Base-by-base conservation (phyloP, 768 basidiomycete species). In the Russula ochroleuca region DNA sequence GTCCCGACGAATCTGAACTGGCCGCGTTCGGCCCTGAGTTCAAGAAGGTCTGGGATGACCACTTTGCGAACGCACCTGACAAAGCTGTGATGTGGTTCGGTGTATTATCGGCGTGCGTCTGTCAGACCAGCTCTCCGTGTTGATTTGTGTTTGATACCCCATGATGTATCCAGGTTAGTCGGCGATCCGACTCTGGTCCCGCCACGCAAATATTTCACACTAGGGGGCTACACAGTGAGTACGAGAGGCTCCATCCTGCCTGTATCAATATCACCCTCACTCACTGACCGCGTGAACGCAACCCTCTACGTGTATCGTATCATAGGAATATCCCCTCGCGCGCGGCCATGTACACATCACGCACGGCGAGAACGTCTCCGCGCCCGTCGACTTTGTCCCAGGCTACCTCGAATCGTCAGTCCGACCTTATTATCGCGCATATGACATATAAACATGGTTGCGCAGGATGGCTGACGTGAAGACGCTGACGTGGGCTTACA, bases 401-500 rank as follows among this genome's bases (percentile, higher is more conserved):
- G 70, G 68, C 40, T 71, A 47, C 63, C 67, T 72, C 40, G 67
- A 69, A 37, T 40, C 55, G 69, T 71, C 28, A 19, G 70, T 48
- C 13, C 14, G 14, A 15, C 1, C 38, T 5, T 23, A 4, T 9
- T 41, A n/a, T 23, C 21, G 6, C 51, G 11, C 11, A 37, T 37
- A 37, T n/a, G n/a, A n/a, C n/a, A n/a, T 5, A 28, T 28, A 5
- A 21, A 21, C 19, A n/a, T 19, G n/a, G 5, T 11, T 3, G 1
- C 19, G 23, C 50, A 75, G 74, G 23, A 64, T 67, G 49, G 72
- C 67, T 19, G 74, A 75, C 43, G 57, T 87, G 7, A 77, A 70
- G 0, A 72, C 78, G 21, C 66, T 85, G 51, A 74, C 74, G 59
- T 82, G 81, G 77, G 75, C 69, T 0, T 88, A 86, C 71, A 88